Evolutionary conservation across 441 rosid species (phyloP), one percentile per base, ranked within the genome.

Genomic region (Heliophila coronopifolia): DNA sequence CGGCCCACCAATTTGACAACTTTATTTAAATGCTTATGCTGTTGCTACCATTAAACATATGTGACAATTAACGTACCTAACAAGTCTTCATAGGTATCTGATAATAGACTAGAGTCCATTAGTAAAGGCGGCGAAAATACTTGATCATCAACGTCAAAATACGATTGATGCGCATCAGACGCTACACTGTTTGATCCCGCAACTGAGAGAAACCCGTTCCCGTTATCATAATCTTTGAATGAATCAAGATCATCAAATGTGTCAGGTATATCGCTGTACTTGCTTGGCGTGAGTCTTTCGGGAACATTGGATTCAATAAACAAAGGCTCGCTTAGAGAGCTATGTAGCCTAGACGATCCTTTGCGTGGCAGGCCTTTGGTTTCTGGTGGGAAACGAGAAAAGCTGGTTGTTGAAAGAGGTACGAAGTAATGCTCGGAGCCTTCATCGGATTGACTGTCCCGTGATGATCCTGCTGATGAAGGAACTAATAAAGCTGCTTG

Each of bases 41-140:
- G n/a, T n/a, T n/a, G n/a, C n/a, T n/a, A n/a, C n/a, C n/a, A 23
- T 42, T 9, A 2, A 2, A 15, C n/a, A 10, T 28, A 16, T 46
- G 51, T 8, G 23, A 20, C 17, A 54, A 54, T 41, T 10, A 57
- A 52, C 74, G 58, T 80, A 93, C 99, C 99, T 15, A 93, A 81
- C 54, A 93, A 77, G 74, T 93, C 97, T 65, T 93, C 99, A 22
- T 81, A 89, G 20, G 88, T 35, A 68, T 86, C 97, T 3, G 80
- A 68, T 48, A 86, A 67, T 44, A 93, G 46, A 26, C 87, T 76
- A 14, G 87, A 62, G 50, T 93, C 97, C 83, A 86, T 73, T 27
- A 93, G 72, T 62, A 93, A 65, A 71, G 93, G 99, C 35, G 99
- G 97, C 6, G 99, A 93, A 61, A 86, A 84, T 48, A 81, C 97